These are phyloP conservation scores for Rhynchosporium secalis DNA, from an alignment of 2,329 filamentous ascomycete genomes.

Conservation along the genomic window DNA sequence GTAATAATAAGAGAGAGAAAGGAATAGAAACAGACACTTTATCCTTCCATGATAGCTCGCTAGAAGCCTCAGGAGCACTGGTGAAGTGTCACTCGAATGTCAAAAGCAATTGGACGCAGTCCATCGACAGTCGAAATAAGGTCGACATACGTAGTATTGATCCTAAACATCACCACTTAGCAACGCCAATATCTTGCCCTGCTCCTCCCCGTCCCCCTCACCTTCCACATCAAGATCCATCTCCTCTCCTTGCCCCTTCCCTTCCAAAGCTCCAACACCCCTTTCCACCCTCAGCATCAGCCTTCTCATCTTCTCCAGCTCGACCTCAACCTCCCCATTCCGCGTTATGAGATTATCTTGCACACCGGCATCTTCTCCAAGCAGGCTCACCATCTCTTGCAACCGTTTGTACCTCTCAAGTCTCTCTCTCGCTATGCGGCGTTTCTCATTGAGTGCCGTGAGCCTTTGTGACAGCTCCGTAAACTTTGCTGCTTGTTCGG, in stretches of 20 bases:
- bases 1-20: too few species aligned
- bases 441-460: conserved; percentile 49
- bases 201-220: conserved; percentile 15
- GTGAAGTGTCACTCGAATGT: too few species aligned
- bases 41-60: too few species aligned
- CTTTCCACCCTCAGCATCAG: conserved; percentile 60
- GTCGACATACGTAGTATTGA: too few species aligned
- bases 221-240: conserved; percentile 33
- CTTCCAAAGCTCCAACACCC: conserved; percentile 44
- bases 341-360: conserved; percentile 68
- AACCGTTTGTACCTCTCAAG: conserved; percentile 52
- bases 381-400: conserved; percentile 52
- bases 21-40: too few species aligned
- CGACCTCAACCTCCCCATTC: conserved; percentile 63
- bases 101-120: too few species aligned
- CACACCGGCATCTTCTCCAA: conserved; percentile 47
- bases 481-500: conserved; percentile 52
- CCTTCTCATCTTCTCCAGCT: conserved; percentile 66
- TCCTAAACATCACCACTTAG: conserved; percentile 4
- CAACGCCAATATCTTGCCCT: conserved; percentile 25
- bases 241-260: conserved; percentile 24
- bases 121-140: too few species aligned
- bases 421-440: conserved; percentile 44
- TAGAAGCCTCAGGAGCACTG: too few species aligned
- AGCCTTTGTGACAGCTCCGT: conserved; percentile 51